A percentile compares a stretch with the other conserved stretches of the same genome.
phyloP scores from a whole-genome alignment of 2,329 filamentous ascomycete species.

The Sclerotinia sclerotiorum region DNA sequence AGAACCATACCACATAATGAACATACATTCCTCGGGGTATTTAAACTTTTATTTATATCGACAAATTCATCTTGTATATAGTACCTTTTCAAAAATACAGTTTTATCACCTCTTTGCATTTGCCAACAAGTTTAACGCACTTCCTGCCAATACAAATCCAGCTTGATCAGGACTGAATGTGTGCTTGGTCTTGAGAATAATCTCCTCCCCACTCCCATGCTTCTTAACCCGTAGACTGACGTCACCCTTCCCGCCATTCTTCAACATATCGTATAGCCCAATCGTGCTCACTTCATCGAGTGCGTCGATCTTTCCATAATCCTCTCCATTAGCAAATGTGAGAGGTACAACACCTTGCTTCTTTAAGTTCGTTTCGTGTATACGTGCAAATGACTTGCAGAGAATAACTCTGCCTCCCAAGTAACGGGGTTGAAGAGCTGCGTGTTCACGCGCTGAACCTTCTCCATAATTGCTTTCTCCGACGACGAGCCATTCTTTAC shows the following conservation, averaged over 20 bases:
- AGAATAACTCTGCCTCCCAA: constrained; percentile 82
- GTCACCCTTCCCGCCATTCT: constrained; percentile 72
- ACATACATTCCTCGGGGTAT: too few species aligned
- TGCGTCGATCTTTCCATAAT: constrained; percentile 81
- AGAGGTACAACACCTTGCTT: constrained; percentile 96
- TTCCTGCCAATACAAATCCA: constrained; percentile 87
- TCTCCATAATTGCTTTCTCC: constrained; percentile 98
- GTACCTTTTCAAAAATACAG: neutral
- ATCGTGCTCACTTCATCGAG: constrained; percentile 82
- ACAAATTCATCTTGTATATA: too few species aligned
- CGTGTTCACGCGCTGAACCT: constrained; percentile 85
- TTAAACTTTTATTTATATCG: neutral
- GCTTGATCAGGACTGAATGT: constrained; percentile 88
- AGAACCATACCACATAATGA: neutral
- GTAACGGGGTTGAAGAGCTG: constrained; percentile 86
- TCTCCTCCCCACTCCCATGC: constrained; percentile 59
- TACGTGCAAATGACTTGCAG: constrained; percentile 83
- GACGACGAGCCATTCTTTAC: constrained; percentile 85
- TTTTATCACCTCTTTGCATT: constrained; percentile 46
- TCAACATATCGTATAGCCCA: constrained; percentile 79
- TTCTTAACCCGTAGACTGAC: constrained; percentile 68
- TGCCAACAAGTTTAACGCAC: constrained; percentile 86
- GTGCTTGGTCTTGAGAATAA: constrained; percentile 77
- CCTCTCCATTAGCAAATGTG: constrained; percentile 82
- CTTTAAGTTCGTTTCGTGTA: constrained; percentile 95